A percentile compares a stretch with the other conserved stretches of the same genome.
These are phyloP conservation scores for Marasmius tenuissimus DNA, from an alignment of 1,284 basidiomycete species.

Conservation along the genomic window DNA sequence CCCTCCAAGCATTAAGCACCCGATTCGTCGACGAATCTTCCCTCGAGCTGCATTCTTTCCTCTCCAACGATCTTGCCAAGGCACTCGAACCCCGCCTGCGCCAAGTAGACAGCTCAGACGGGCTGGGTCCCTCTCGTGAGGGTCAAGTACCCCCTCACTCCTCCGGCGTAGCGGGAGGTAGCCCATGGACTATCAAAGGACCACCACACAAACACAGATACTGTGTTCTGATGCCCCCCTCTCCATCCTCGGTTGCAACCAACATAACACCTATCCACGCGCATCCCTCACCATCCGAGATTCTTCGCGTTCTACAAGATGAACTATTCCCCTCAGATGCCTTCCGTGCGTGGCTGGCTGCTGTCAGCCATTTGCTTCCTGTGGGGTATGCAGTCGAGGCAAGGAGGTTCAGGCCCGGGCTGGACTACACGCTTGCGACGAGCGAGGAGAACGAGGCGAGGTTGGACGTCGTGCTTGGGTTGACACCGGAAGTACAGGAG, in stretches of 20 bases:
- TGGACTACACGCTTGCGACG: constrained; percentile 95
- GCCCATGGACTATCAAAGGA: constrained; percentile 74
- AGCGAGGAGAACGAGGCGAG: constrained; percentile 83
- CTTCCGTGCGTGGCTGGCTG: constrained; percentile 89
- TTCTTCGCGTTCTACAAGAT: constrained; percentile 67
- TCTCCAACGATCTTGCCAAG: constrained; percentile 65
- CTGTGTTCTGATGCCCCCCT: constrained; percentile 55
- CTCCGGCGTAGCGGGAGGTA: constrained; percentile 10
- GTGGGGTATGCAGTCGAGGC: constrained; percentile 76
- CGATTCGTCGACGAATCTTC: constrained; percentile 90
- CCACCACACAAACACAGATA: constrained; percentile 96
- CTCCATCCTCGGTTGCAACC: constrained; percentile 30
- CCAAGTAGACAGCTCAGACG: constrained; percentile 68
- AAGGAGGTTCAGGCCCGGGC: constrained; percentile 86
- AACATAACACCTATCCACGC: constrained; percentile 52
- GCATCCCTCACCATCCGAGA: constrained; percentile 51
- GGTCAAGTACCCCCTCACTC: constrained; percentile 66
- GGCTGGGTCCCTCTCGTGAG: constrained; percentile 52
- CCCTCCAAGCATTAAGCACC: constrained; percentile 77
- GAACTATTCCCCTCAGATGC: constrained; percentile 80
- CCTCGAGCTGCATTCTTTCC: constrained; percentile 88
- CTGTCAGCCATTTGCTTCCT: constrained; percentile 78
- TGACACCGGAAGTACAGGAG: constrained; percentile 72
- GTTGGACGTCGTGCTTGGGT: constrained; percentile 86
- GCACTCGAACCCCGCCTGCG: constrained; percentile 68